phyloP scores from a whole-genome alignment of 169 alveolate genomes.

The Plasmodium blacklocki region DNA sequence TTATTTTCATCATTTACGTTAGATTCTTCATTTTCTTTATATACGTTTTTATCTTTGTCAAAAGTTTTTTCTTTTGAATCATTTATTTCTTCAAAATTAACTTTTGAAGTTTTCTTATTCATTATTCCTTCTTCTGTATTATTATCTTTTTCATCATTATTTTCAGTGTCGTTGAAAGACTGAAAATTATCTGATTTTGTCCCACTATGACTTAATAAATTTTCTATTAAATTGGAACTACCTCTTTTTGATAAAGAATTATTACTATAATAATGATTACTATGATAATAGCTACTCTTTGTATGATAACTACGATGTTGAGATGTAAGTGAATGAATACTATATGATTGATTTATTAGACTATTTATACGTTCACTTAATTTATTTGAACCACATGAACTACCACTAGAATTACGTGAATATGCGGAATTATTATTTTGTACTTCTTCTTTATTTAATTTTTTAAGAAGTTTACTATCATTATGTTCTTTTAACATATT shows the following conservation, averaged over 20 bases:
- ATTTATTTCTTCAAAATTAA: slow-evolving; percentile 3
- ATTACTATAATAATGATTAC: neutral
- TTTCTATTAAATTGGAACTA: slow-evolving; percentile 54
- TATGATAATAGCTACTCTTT: no score
- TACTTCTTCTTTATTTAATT: neutral
- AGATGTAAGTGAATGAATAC: neutral
- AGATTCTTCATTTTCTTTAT: slow-evolving; percentile 3
- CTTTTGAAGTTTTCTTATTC: slow-evolving; percentile 17
- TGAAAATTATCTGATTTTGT: slow-evolving; percentile 50
- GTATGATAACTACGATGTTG: no score
- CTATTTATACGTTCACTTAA: slow-evolving; percentile 73
- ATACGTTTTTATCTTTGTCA: slow-evolving; percentile 1
- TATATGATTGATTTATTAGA: slow-evolving; percentile 29
- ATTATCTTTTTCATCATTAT: neutral
- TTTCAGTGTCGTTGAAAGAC: slow-evolving; percentile 26
- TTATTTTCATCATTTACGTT: slow-evolving; percentile 12
- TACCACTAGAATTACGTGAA: slow-evolving; percentile 11
- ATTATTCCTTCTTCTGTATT: neutral
- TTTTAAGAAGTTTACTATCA: neutral
- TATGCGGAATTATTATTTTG: neutral
- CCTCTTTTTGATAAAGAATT: slow-evolving; percentile 18
- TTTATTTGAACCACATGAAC: slow-evolving; percentile 21
- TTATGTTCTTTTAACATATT: neutral
- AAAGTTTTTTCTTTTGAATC: slow-evolving; percentile 2
- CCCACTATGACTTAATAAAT: slow-evolving; percentile 40